Evolutionary conservation across 176 grass and related monocot genomes (phyloP), one percentile per base, ranked within the genome.

Genomic region (Canna indica): DNA sequence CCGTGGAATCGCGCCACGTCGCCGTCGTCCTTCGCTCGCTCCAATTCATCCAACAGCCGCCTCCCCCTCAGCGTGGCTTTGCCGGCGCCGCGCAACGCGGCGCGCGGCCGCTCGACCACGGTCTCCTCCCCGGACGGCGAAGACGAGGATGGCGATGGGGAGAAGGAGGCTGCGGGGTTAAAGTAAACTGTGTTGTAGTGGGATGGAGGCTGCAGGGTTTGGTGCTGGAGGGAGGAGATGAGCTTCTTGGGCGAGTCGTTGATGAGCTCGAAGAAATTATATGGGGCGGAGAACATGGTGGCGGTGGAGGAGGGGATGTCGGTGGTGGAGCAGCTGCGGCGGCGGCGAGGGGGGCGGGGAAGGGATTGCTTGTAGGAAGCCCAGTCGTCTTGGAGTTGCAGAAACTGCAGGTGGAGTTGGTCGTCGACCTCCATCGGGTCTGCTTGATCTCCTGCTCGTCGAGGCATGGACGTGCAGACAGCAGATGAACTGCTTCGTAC

Each of bases 191-290:
- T 36, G 42, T 22, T 5, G 17, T 0, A 11, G n/a, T 24, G 12
- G 58, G 6, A 41, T n/a, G 58, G 17, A 27, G 38, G 15, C 36
- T 14, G 72, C 17, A 2, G 7, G 1, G 41, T 44, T 11, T 5
- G 41, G 30, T 47, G 35, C 30, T 75, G 73, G 7, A 75, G 73
- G 73, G 73, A 62, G 1, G 26, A 75, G 58, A 75, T 30, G 38
- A 75, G 73, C 57, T 47, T 75, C 73, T 64, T 75, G 7, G 73
- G 73, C 12, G 73, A 75, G 39, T 75, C 42, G 3, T 25, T 24
- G 24, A 75, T 24, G 59, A 64, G 38, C 15, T 47, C 24, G 36
- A 75, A 17, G 22, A 59, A 41, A 15, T 59, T 30, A 44, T 5
- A 44, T 44, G 41, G 1, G 39, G 54, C 7, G 32, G 64, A 2